Base-by-base conservation (phyloP, 352 stramenopile species). In the Peronospora farinosa region DNA sequence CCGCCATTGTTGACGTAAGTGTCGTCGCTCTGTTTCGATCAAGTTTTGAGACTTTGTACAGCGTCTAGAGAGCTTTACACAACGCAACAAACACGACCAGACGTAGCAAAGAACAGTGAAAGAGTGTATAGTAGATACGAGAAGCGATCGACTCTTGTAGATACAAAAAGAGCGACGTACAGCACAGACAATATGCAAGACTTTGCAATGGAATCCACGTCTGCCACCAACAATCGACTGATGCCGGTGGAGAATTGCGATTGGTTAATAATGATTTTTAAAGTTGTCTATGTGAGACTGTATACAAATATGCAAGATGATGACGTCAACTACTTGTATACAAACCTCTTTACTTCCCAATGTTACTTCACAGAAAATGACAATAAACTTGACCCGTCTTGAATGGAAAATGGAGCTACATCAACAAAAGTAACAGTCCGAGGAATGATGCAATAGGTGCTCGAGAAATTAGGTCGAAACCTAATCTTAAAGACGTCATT, bases 211-310 rank as follows among this genome's bases (percentile, higher is more conserved):
- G 8, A 65, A 27, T 27, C 23, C 23, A 27, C 40, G 46, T 56
- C 21, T 46, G 56, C 59, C 53, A 64, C 60, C 60, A 68, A 65
- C 31, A 21, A 58, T 33, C 19, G 47, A 54, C 44, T 60, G 54
- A n/a, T 60, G 39, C 39, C 44, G 40, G 39, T 25, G 28, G 12
- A 36, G 30, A 0, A 1, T 2, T 33, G 2, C 7, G 47, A 66
- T 67, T 67, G 58, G 58, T 37, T 12, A 37, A 60, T 53, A 63
- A 42, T 27, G 23, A 27, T 27, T 5, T 23, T 27, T 5, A 27
- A 4, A 5, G 23, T 3, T 7, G 23, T 27, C n/a, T 27, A 27
- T 27, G 23, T 19, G 28, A 12, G 28, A 32, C 28, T 32, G 23
- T 27, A 7, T 27, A 2, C 3, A 27, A 32, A 7, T 32, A 32